Evolutionary conservation across 352 stramenopile species (phyloP).

Genomic region (Pythium utonaiense): DNA sequence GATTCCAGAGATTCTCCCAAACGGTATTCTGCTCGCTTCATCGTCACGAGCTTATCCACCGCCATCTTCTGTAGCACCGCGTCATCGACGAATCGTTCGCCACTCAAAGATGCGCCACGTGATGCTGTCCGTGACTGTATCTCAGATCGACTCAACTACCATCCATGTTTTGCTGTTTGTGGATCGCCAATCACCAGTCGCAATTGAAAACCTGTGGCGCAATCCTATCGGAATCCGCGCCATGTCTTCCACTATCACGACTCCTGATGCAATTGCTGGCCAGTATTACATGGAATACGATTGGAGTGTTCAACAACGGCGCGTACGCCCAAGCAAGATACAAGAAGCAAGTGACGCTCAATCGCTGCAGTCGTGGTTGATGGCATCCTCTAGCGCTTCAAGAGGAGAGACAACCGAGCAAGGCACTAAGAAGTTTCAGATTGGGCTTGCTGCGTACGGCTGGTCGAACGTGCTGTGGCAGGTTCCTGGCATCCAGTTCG

Average conservation of each 20-base stretch:
- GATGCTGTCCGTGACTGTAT: slow-evolving; percentile 73
- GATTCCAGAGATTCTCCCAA: slow-evolving; percentile 9
- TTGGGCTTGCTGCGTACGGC: slow-evolving; percentile 50
- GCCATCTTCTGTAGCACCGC: slow-evolving; percentile 39
- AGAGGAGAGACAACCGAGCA: background rate
- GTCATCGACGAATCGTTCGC: slow-evolving; percentile 59
- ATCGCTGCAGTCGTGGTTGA: slow-evolving; percentile 33
- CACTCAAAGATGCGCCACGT: slow-evolving; percentile 42
- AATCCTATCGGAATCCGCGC: slow-evolving; percentile 46
- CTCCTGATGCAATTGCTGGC: slow-evolving; percentile 49
- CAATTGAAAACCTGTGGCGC: slow-evolving; percentile 66
- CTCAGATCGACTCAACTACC: slow-evolving; percentile 31
- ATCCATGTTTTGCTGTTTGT: slow-evolving; percentile 69
- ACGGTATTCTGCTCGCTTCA: background rate
- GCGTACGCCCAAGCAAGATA: background rate
- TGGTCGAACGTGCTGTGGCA: slow-evolving; percentile 84
- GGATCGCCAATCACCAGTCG: slow-evolving; percentile 58
- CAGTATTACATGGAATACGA: slow-evolving; percentile 74
- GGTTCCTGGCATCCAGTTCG: slow-evolving; percentile 81
- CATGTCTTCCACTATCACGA: slow-evolving; percentile 32
- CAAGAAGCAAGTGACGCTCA: background rate
- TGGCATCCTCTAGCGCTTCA: slow-evolving; percentile 19
- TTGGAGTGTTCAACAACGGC: slow-evolving; percentile 45
- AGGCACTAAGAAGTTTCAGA: slow-evolving; percentile 49
- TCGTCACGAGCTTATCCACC: slow-evolving; percentile 30